Evolutionary conservation across 2,329 filamentous ascomycete species (phyloP).

Genomic region (Corynespora cassiicola): DNA sequence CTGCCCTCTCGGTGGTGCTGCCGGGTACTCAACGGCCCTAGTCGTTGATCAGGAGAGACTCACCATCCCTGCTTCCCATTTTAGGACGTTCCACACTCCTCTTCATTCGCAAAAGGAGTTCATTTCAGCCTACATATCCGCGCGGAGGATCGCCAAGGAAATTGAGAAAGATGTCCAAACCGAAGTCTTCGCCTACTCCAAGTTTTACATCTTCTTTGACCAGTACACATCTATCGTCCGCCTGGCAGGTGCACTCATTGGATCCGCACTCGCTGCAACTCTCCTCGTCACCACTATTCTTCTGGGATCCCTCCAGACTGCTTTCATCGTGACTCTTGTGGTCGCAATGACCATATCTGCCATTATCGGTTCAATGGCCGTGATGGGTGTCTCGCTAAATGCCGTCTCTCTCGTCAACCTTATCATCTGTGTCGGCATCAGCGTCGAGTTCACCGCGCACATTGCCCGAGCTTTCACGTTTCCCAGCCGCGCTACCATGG

Average conservation of each 20-base stretch:
- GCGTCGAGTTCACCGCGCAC: slow-evolving; percentile 96
- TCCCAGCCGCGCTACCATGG: slow-evolving; percentile 81
- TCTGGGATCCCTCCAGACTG: slow-evolving; percentile 83
- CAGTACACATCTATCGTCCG: slow-evolving; percentile 88
- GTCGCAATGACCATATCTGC: slow-evolving; percentile 94
- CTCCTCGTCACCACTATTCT: slow-evolving; percentile 80
- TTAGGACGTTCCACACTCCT: slow-evolving; percentile 88
- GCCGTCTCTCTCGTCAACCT: slow-evolving; percentile 95
- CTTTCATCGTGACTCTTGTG: slow-evolving; percentile 80
- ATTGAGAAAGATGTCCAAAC: slow-evolving; percentile 75
- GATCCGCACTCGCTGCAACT: slow-evolving; percentile 84
- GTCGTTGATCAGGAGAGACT: slow-evolving; percentile 73
- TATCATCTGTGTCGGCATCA: slow-evolving; percentile 95
- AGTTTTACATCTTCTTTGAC: slow-evolving; percentile 99
- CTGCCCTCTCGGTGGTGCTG: slow-evolving; percentile 87
- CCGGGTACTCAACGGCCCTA: slow-evolving; percentile 84
- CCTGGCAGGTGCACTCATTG: slow-evolving; percentile 79
- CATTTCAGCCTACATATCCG: slow-evolving; percentile 87
- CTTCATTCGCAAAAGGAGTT: slow-evolving; percentile 90
- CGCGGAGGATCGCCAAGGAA: slow-evolving; percentile 82
- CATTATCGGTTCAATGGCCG: slow-evolving; percentile 93
- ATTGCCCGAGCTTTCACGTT: slow-evolving; percentile 97
- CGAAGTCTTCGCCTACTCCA: slow-evolving; percentile 93
- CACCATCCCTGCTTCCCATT: slow-evolving; percentile 83
- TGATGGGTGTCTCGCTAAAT: slow-evolving; percentile 88